phyloP scores from a whole-genome alignment of 2,329 filamentous ascomycete species.

The Stachybotrys echinatus region DNA sequence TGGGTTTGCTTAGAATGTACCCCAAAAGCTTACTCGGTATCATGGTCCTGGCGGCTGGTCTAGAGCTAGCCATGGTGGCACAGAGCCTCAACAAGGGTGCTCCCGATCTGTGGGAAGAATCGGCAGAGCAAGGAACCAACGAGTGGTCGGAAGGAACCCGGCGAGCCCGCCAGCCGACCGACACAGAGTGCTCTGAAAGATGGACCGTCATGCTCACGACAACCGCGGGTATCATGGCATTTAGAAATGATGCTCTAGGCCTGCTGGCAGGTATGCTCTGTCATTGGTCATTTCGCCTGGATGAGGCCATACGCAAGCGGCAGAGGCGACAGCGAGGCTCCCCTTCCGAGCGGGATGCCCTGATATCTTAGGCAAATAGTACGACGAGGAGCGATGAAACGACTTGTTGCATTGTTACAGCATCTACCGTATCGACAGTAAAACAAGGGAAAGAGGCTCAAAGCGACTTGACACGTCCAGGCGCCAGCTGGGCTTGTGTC shows the following conservation, averaged over 20 bases:
- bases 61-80: constrained; percentile 82
- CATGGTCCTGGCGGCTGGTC: constrained; percentile 83
- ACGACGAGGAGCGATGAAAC: no score
- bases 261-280: constrained; percentile 79
- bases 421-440: no score
- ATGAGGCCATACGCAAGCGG: constrained; percentile 35
- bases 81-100: constrained; percentile 75
- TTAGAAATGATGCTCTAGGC: constrained; percentile 84
- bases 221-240: constrained; percentile 73
- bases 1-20: constrained; percentile 65
- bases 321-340: constrained; percentile 14
- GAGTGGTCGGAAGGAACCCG: constrained; percentile 25
- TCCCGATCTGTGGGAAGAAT: constrained; percentile 54
- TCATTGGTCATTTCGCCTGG: constrained; percentile 59
- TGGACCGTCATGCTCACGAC: constrained; percentile 93
- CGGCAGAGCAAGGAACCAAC: constrained; percentile 32
- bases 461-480: not conserved
- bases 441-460: not conserved
- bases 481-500: not conserved
- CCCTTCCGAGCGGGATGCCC: constrained; percentile 21
- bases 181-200: constrained; percentile 65
- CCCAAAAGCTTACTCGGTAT: constrained; percentile 74
- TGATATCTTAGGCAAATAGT: constrained; percentile 16
- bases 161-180: constrained; percentile 48
- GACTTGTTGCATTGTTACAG: no score